These are phyloP conservation scores for Suillus ampliporus DNA, from an alignment of 768 basidiomycete genomes.

Conservation along the genomic window DNA sequence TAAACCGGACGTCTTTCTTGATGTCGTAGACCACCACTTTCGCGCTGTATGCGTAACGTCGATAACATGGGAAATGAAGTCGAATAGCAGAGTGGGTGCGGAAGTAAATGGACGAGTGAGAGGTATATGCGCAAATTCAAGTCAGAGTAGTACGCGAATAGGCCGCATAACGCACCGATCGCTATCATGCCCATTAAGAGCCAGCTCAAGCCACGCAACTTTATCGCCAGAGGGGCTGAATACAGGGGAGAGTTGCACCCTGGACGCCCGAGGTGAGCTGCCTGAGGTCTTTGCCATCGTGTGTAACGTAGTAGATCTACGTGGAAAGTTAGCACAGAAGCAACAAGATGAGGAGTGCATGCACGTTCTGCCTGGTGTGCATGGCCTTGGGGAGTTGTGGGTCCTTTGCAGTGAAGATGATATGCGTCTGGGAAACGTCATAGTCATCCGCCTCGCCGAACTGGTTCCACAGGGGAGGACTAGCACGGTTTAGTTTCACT, in stretches of 20 bases:
- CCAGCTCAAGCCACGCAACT: slow-evolving; percentile 88
- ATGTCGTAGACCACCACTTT: slow-evolving; percentile 85
- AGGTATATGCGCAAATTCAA: neutral
- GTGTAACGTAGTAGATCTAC: slow-evolving; percentile 75
- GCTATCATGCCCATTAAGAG: slow-evolving; percentile 87
- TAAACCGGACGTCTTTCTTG: slow-evolving; percentile 65
- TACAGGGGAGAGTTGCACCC: slow-evolving; percentile 77
- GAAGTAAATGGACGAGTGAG: neutral
- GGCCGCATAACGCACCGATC: slow-evolving; percentile 58
- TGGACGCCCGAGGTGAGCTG: slow-evolving; percentile 86
- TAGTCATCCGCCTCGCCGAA: slow-evolving; percentile 88
- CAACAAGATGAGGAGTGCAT: slow-evolving; percentile 5
- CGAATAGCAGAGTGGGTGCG: neutral
- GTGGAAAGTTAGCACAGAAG: slow-evolving; percentile 7
- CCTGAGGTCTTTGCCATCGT: slow-evolving; percentile 56
- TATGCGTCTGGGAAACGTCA: slow-evolving; percentile 67
- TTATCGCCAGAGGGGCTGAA: slow-evolving; percentile 71
- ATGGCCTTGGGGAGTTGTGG: slow-evolving; percentile 74
- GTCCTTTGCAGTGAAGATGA: slow-evolving; percentile 89
- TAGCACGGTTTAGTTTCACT: slow-evolving; percentile 28
- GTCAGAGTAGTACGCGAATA: slow-evolving; percentile 3
- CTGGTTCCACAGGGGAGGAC: slow-evolving; percentile 80
- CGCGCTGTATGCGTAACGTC: slow-evolving; percentile 46
- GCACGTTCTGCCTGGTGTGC: slow-evolving; percentile 90
- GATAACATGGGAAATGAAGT: slow-evolving; percentile 3